Conservation (phyloP, 2,329 filamentous ascomycete species). For the Fusarium scirpi region DNA sequence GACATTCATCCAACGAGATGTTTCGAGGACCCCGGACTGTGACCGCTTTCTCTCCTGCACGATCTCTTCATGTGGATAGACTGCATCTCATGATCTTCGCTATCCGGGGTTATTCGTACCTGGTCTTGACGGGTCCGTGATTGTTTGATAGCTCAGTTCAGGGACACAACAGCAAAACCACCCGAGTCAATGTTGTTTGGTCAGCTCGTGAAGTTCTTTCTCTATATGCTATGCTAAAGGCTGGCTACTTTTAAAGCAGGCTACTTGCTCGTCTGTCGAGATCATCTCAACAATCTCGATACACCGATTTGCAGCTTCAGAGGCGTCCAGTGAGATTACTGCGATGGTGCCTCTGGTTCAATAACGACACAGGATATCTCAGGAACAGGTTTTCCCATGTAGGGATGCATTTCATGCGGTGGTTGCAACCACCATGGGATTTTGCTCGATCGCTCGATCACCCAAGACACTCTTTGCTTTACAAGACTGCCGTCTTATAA, state of each 20-base stretch:
- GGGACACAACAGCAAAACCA: not conserved
- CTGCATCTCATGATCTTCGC: not conserved
- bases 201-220: not conserved
- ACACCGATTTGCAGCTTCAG: not conserved
- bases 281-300: slow-evolving; percentile 9
- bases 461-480: slow-evolving; percentile 22
- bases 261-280: not conserved
- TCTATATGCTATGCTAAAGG: not conserved
- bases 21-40: not conserved
- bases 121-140: not conserved
- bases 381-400: not conserved
- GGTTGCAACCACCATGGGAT: slow-evolving; percentile 26
- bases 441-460: slow-evolving; percentile 23
- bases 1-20: not conserved
- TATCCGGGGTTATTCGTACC: not conserved
- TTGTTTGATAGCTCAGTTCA: not conserved
- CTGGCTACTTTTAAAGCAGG: not conserved
- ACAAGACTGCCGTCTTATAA: slow-evolving; percentile 1
- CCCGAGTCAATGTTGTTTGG: not conserved
- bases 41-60: not conserved
- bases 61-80: not conserved
- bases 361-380: slow-evolving; percentile 9
- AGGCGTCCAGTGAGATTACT: slow-evolving; percentile 7
- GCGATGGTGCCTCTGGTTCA: not conserved
- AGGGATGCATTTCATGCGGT: slow-evolving; percentile 14